Evolutionary conservation across 2,329 filamentous ascomycete species (phyloP).

Genomic region (Colletotrichum musae): DNA sequence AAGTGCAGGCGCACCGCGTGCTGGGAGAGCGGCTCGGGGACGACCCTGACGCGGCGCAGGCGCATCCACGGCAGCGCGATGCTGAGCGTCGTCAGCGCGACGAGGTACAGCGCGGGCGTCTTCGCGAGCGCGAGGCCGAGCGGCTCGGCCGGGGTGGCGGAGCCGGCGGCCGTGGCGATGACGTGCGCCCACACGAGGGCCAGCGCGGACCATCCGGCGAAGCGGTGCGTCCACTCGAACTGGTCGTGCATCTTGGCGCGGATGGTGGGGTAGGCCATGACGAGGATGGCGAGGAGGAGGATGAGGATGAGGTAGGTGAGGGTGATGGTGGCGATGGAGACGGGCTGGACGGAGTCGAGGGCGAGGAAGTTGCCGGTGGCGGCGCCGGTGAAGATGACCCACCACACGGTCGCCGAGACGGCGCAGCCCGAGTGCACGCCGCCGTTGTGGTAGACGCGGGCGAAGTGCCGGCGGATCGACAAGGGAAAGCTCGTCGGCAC

Average conservation of each 20-base stretch:
- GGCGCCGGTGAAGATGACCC: conserved; percentile 57
- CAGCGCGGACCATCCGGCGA: conserved; percentile 78
- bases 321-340: conserved; percentile 55
- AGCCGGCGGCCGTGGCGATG: conserved; percentile 64
- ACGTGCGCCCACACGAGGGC: conserved; percentile 76
- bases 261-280: conserved; percentile 74
- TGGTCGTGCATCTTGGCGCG: conserved; percentile 75
- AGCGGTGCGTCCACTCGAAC: conserved; percentile 81
- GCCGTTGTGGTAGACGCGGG: conserved; percentile 67
- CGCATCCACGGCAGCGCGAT: conserved; percentile 82
- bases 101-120: conserved; percentile 74
- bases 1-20: conserved; percentile 84
- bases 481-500: conserved; percentile 63
- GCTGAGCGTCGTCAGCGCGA: conserved; percentile 74
- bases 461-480: conserved; percentile 61
- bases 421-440: conserved; percentile 67
- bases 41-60: conserved; percentile 77
- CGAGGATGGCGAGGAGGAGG: conserved; percentile 72
- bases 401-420: conserved; percentile 65
- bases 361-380: conserved; percentile 53
- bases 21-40: conserved; percentile 77
- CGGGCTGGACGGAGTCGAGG: conserved; percentile 12
- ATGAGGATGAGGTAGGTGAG: conserved; percentile 71
- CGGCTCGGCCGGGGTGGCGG: conserved; percentile 52
- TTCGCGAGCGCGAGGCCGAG: conserved; percentile 55